Base-by-base conservation (phyloP, 495 filamentous ascomycete species). In the Hyaloscypha bicolor region DNA sequence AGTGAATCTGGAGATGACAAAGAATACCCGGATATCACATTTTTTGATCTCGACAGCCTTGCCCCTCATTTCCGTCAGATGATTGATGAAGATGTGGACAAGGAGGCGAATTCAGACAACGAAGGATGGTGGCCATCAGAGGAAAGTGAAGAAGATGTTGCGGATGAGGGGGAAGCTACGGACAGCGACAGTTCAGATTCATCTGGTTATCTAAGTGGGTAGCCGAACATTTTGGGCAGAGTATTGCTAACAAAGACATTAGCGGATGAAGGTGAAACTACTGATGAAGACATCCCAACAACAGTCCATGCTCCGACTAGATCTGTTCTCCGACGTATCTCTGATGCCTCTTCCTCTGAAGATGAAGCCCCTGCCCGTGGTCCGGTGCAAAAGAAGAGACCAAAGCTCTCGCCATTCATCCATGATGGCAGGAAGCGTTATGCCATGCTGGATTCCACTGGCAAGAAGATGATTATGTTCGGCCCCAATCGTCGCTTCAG, bases 241-340 rank as follows among this genome's bases (percentile, higher is more conserved):
- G 39, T 33, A 65, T 70, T 85, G 78, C 90, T 93, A 85, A 93
- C 75, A 53, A 45, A 19, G 63, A 62, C 51, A 72, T 35, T 78
- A 94, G 91, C 90, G 75, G 92, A 94, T 76, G 91, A 93, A 79
- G 91, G 91, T 62, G 91, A 93, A 69, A 94, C 92, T 45, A 94
- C 91, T 70, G 92, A 94, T 72, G 92, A 94, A 79, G 91, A 93
- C 62, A 79, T 88, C 6, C 87, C 87, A 57, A 85, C 83, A 29
- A 81, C 82, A 19, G 81, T 80, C 21, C 42, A 48, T 48, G 42
- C 42, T 19, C 81, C 83, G 59, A 83, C 85, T 51, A 79, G 82
- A 62, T 86, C 84, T 57, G 81, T 88, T 29, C 80, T 88, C 52
- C 85, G 81, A 55, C 82, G 82, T 22, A 80, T 76, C 21, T 77